phyloP scores from a whole-genome alignment of 2,329 filamentous ascomycete species.

The Orbilia oligospora region DNA sequence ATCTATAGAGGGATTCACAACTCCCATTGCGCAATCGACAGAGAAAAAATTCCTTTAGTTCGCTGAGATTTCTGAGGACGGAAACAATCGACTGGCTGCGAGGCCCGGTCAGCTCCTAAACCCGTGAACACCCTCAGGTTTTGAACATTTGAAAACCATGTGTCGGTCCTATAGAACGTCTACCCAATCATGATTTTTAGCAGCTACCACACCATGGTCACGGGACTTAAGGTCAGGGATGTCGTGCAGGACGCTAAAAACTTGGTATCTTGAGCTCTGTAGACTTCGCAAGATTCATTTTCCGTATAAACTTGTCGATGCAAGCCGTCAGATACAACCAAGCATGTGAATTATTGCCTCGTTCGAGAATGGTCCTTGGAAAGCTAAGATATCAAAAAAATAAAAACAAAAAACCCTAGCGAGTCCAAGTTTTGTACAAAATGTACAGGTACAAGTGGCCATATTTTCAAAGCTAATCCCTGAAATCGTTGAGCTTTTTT shows the following conservation, averaged over 20 bases:
- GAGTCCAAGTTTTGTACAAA: slow-evolving; percentile 16
- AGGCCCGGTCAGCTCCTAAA: slow-evolving; percentile 43
- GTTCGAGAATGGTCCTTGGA: slow-evolving; percentile 53
- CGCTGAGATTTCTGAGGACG: slow-evolving; percentile 43
- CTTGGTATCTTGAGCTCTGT: slow-evolving; percentile 30
- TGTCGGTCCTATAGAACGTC: slow-evolving; percentile 49
- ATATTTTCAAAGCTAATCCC: slow-evolving; percentile 9
- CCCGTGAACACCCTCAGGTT: slow-evolving; percentile 50
- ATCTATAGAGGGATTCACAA: slow-evolving; percentile 2
- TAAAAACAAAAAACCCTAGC: background rate
- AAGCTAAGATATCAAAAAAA: slow-evolving; percentile 24
- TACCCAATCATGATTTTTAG: slow-evolving; percentile 58
- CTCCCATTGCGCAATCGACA: slow-evolving; percentile 48
- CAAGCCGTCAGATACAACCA: slow-evolving; percentile 46
- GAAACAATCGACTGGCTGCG: slow-evolving; percentile 59
- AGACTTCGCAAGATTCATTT: slow-evolving; percentile 53
- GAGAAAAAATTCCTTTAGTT: slow-evolving; percentile 48
- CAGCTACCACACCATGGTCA: slow-evolving; percentile 56
- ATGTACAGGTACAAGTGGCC: slow-evolving; percentile 51
- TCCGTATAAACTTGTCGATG: slow-evolving; percentile 22
- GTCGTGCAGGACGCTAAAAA: slow-evolving; percentile 60
- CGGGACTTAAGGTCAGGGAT: slow-evolving; percentile 61
- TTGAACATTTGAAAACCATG: slow-evolving; percentile 44
- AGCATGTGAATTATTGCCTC: slow-evolving; percentile 58
- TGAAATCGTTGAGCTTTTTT: slow-evolving; percentile 21